Base-by-base conservation (phyloP, 441 rosid species). In the Gossypium gossypioides region DNA sequence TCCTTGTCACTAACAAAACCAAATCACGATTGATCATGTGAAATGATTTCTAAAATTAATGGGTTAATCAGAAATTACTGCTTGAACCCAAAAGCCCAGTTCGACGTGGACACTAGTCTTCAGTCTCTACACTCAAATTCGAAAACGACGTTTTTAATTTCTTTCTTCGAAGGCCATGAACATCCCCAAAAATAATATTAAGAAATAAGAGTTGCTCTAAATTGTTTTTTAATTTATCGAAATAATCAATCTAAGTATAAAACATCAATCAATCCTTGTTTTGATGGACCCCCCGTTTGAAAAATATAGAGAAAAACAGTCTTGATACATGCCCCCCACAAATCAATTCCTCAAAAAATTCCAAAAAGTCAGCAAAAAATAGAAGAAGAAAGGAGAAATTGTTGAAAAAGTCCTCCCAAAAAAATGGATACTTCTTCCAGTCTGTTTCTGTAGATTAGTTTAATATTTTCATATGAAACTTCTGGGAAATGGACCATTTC, bases 31-130 rank as follows among this genome's bases (percentile, higher is more conserved):
- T 13, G 16, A 2, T 46, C 51, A 68, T 76, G 78, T 72, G 78
- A 81, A 78, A 29, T 24, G 61, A 21, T 46, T 2, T 22, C 5
- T 10, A 22, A 9, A 56, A 56, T 22, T 7, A 2, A 16, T 2
- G 18, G 44, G 40, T 70, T 44, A 62, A 70, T 78, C 80, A 55
- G 46, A 71, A 51, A 60, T 62, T 40, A 48, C 76, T 27, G 80
- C 76, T 73, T 46, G 16, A 58, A 58, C 7, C 63, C 18, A 4
- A 24, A 24, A 24, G 3, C 18, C 62, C 40, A 58, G 55, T 59
- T 50, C 52, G 13, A 32, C 6, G 25, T 34, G 51, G n/a, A 18
- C 6, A 24, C 65, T 42, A 32, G 67, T 19, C 19, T 46, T 46
- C 60, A 27, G 32, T 40, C 57, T 10, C 0, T 58, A 9, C 57